phyloP scores from a whole-genome alignment of 768 basidiomycete species.

The Tricholoma sp. region DNA sequence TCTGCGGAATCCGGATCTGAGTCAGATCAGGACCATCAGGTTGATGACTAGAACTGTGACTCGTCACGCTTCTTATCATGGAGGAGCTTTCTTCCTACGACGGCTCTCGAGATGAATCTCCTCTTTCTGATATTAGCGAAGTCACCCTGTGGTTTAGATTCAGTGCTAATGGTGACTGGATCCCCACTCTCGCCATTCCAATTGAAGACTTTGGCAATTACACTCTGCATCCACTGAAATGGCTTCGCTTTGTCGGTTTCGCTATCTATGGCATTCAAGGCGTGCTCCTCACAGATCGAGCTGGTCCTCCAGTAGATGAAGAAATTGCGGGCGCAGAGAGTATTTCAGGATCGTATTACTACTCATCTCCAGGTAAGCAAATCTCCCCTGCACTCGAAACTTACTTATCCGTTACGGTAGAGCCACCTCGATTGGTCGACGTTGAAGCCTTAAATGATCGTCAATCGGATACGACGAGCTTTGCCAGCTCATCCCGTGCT shows the following conservation, averaged over 20 bases:
- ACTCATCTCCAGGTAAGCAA: constrained; percentile 6
- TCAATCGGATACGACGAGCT: constrained; percentile 1
- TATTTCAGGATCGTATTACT: constrained; percentile 1
- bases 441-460: constrained; percentile 8
- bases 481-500: neutral
- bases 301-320: constrained; percentile 6
- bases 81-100: no score
- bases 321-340: neutral
- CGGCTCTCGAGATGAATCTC: neutral
- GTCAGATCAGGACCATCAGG: no score
- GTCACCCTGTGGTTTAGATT: neutral
- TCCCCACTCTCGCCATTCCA: constrained; percentile 7
- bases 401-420: neutral
- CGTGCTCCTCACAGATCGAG: neutral
- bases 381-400: neutral
- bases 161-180: neutral
- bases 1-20: no score
- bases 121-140: neutral
- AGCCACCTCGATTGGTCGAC: constrained; percentile 7
- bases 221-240: constrained; percentile 11
- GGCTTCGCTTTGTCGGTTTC: constrained; percentile 13
- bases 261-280: constrained; percentile 10
- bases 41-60: no score
- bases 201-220: constrained; percentile 2
- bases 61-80: no score